These are phyloP conservation scores for Lecanicillium sp. DNA, from an alignment of 2,329 filamentous ascomycete genomes.

Conservation along the genomic window DNA sequence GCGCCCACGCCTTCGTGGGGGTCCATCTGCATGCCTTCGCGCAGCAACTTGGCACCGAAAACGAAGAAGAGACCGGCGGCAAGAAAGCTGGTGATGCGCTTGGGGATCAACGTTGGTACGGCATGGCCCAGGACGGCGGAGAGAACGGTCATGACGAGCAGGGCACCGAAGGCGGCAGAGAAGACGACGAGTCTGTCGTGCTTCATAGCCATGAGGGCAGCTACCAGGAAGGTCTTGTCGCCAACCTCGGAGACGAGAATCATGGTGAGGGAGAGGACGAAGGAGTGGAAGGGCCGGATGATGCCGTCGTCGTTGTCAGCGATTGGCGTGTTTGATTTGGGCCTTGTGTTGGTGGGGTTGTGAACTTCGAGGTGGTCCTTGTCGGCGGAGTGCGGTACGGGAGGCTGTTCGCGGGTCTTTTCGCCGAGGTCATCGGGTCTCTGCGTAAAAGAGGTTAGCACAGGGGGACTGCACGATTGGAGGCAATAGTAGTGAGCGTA, in stretches of 20 bases:
- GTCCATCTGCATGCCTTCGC: conserved; percentile 83
- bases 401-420: conserved; percentile 68
- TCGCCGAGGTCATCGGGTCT: conserved; percentile 78
- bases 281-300: conserved; percentile 80
- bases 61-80: conserved; percentile 81
- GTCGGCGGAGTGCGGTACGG: conserved; percentile 58
- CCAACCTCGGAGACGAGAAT: conserved; percentile 95
- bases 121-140: conserved; percentile 90
- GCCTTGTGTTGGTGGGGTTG: conserved; percentile 21
- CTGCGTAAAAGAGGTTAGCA: conserved; percentile 34
- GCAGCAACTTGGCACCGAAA: conserved; percentile 78
- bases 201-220: conserved; percentile 98
- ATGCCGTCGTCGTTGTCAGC: conserved; percentile 47
- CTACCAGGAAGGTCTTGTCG: conserved; percentile 97
- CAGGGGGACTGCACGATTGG: too few species aligned
- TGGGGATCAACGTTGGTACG: conserved; percentile 82
- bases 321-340: conserved; percentile 22
- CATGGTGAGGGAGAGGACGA: conserved; percentile 90
- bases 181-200: conserved; percentile 91
- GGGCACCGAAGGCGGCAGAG: conserved; percentile 83
- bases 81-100: conserved; percentile 82
- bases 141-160: conserved; percentile 90
- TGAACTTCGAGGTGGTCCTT: conserved; percentile 56
- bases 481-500: conserved; percentile 25
- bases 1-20: conserved; percentile 87